Base-by-base conservation (phyloP, 1,139 yeast species). In the Hemisphaericaspora lyxosophila region DNA sequence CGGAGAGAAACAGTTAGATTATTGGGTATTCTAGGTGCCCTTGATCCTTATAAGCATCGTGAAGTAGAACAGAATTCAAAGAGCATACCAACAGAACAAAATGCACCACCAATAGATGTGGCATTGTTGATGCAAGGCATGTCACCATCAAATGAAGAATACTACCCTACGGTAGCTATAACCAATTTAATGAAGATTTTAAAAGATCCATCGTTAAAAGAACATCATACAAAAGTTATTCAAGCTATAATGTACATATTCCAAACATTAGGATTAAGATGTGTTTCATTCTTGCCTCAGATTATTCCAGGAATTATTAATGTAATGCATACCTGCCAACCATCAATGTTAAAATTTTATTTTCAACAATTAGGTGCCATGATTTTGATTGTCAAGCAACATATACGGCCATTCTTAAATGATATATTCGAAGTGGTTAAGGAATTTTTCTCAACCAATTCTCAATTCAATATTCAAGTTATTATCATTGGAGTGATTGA, bases 41-140 rank as follows among this genome's bases (percentile, higher is more conserved):
- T 94, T 36, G 98, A 94, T 61, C 99, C 99, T 1, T 92, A 90
- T 57, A 89, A 87, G 54, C 94, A 89, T 51, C 80, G 96, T 39
- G 96, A 88, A 53, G 89, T 90, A 7, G 97, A 90, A 54, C 82
- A 87, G 43, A 75, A 74, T 12, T 79, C 83, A 3, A 80, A 82
- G 40, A 74, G 57, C 36, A 65, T 67, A 17, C 78, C 86, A 0
- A 84, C 81, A 1, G 95, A 85, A 47, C 92, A 86, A 48, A 86
- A 84, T 54, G 86, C 90, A 0, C 92, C 96, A 2, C 86, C 97
- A 0, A 80, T 89, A 7, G 98, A 94, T 55, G 87, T 92, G 46
- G 88, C 92, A 3, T 67, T 92, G 30, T 68, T 94, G 38, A 88
- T 92, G 89, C 86, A 85, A 54, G 97, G 97, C 1, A 85, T 87